Base-by-base conservation (phyloP, 257 asterid genomes). In the Solanum peruvianum region DNA sequence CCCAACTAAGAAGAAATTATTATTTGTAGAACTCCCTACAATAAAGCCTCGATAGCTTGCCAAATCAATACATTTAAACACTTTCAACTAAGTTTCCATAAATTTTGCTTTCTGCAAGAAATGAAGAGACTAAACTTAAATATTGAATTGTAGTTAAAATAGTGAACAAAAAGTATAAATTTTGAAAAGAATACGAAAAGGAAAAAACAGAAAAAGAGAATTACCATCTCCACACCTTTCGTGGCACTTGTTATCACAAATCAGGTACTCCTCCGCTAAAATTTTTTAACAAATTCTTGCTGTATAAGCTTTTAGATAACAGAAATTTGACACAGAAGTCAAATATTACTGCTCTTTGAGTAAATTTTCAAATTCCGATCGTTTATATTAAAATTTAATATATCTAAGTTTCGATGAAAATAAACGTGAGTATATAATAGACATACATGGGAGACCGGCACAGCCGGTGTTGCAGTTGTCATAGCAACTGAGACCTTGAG, bases 381-480 rank as follows among this genome's bases (percentile, higher is more conserved):
- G 7, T 3, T 3, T 35, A 5, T 27, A 29, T 27, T 67, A 29
- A 0, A 33, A 1, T 27, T 10, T 27, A n/a, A 67, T 29, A 15
- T 66, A 67, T 3, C 39, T 67, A 67, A 67, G 75, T 67, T 13
- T 25, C 1, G 20, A 66, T 66, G 72, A 66, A 66, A 66, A 25
- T 66, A 12, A 2, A 67, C 29, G 14, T 44, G 11, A 70, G 1
- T 52, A 27, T 2, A 4, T 25, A 18, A 47, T 42, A 72, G 29
- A 47, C 11, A 82, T 89, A 92, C 95, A 6, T 73, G 88, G 76
- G 12, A 52, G 60, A 29, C 78, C 45, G 23, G 91, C 91, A 87
- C 95, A 93, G 90, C 12, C 93, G 4, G 92, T 91, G 18, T 86
- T 12, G 75, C 96, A 93, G 86, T 88, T 58, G 73, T 93, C 96